phyloP scores from a whole-genome alignment of 495 filamentous ascomycete genomes.

The Aspergillus sclerotiicarbonarius region DNA sequence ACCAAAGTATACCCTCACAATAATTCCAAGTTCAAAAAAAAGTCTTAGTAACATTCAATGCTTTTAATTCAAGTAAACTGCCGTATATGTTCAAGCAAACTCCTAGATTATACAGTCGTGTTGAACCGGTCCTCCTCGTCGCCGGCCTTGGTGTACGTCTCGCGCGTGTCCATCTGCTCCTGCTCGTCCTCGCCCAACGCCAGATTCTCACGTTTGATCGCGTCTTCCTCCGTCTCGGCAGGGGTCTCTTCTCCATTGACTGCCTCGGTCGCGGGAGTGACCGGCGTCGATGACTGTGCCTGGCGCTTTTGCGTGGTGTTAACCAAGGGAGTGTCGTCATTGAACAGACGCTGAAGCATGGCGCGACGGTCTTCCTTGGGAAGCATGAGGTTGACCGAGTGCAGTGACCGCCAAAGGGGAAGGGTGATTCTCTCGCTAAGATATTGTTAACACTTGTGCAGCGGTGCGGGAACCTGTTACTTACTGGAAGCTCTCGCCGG shows the following conservation, averaged over 20 bases:
- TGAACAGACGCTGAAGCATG: conserved; percentile 87
- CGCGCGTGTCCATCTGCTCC: conserved; percentile 34
- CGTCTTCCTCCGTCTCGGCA: conserved; percentile 35
- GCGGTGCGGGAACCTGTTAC: conserved; percentile 17
- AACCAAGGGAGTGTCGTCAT: conserved; percentile 71
- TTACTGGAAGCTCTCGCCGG: conserved; percentile 63
- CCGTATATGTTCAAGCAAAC: conserved; percentile 6
- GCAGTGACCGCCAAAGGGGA: conserved; percentile 85
- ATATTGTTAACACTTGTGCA: conserved; percentile 11
- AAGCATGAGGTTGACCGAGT: conserved; percentile 90
- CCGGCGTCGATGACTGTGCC: conserved; percentile 16
- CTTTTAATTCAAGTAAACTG: conserved; percentile 11
- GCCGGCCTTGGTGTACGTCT: conserved; percentile 40
- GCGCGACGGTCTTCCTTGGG: conserved; percentile 93
- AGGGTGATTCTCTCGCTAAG: conserved; percentile 75
- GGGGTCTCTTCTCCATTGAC: conserved; percentile 16
- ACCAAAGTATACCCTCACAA: neutral
- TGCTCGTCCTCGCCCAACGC: conserved; percentile 41
- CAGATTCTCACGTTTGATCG: conserved; percentile 34
- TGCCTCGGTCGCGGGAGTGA: conserved; percentile 21
- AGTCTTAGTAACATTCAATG: conserved; percentile 5
- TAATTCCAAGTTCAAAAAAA: neutral
- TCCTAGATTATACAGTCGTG: conserved; percentile 36
- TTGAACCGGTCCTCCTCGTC: conserved; percentile 47
- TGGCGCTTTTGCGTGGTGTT: conserved; percentile 47